Base-by-base conservation (phyloP, 1,284 basidiomycete genomes). In the Ustilago xerochloae region DNA sequence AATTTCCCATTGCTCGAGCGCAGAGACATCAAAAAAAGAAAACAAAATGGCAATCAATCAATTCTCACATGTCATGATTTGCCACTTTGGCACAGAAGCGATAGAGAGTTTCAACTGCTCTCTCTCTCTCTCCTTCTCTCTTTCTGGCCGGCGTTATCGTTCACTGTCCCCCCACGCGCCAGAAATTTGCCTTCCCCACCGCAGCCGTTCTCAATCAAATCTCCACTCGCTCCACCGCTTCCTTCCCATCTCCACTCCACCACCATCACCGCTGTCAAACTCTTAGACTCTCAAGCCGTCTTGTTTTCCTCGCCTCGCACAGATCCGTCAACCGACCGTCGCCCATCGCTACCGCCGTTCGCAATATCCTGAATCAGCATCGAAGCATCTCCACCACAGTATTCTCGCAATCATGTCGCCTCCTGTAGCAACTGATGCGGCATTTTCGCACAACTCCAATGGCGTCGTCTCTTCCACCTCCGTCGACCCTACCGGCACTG, bases 401-500 rank as follows among this genome's bases (percentile, higher is more conserved):
- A 30, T 22, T 29, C 9, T n/a, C n/a, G 47, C 51, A 32, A 51
- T 4, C 54, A 74, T 74, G 71, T 59, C 71, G 13, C 71, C 62
- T 29, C 65, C 65, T 32, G 65, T 68, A 28, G 71, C 65, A 6
- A 74, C 65, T 50, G 65, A 74, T 29, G 50, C 71, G 24, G 28
- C 62, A 26, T 65, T 74, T 48, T 50, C 71, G 13, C 71, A 74
- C 56, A 58, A 26, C 45, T 74, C 71, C 20, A 57, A 63, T 20
- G 65, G 71, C 28, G 65, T 68, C 3, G 65, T 74, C 16, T 74
- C 65, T 32, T 68, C 71, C 39, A 64, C 62, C 3, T 38, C 58
- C n/a, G 65, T 64, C 13, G 71, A 74, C n/a, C 57, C 71, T 16
- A 24, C 58, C 18, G 73, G 54, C 57, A 73, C 54, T 20, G 74